A percentile compares a stretch with the other conserved stretches of the same genome.
Evolutionary conservation across 768 basidiomycete genomes (phyloP).

Genomic region (Phanerodontia chrysosporium): DNA sequence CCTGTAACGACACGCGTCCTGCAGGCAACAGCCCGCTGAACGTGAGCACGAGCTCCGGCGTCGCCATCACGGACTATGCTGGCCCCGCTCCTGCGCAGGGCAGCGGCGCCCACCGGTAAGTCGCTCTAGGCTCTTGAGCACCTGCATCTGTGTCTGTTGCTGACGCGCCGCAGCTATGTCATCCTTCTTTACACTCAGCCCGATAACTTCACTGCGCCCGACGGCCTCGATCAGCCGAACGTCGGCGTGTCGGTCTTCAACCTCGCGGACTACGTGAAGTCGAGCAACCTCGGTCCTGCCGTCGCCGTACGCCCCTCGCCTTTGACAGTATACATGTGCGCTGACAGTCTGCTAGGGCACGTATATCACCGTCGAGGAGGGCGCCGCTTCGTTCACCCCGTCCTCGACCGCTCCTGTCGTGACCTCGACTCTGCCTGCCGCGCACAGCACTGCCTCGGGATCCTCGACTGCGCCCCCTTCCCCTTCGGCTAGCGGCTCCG

Average conservation of each 20-base stretch:
- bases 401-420: slow-evolving; percentile 62
- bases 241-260: slow-evolving; percentile 52
- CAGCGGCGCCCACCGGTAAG: slow-evolving; percentile 69
- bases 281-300: slow-evolving; percentile 51
- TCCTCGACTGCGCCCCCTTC: background rate
- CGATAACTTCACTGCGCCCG: slow-evolving; percentile 54
- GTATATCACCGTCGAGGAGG: slow-evolving; percentile 74
- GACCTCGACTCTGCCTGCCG: slow-evolving; percentile 49
- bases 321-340: background rate
- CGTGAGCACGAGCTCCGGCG: slow-evolving; percentile 42
- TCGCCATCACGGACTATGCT: slow-evolving; percentile 59
- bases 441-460: slow-evolving; percentile 3
- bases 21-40: slow-evolving; percentile 11
- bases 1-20: background rate
- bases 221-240: slow-evolving; percentile 45
- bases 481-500: background rate
- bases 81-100: slow-evolving; percentile 68
- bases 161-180: slow-evolving; percentile 48
- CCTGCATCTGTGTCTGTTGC: slow-evolving; percentile 3
- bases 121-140: background rate
- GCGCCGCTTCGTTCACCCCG: slow-evolving; percentile 48
- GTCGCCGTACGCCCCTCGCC: slow-evolving; percentile 46
- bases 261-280: slow-evolving; percentile 56
- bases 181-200: slow-evolving; percentile 65
- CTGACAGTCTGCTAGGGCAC: slow-evolving; percentile 40